Evolutionary conservation across 2,329 filamentous ascomycete species (phyloP), one percentile per base, ranked within the genome.

Genomic region (Uncinocarpus reesii): DNA sequence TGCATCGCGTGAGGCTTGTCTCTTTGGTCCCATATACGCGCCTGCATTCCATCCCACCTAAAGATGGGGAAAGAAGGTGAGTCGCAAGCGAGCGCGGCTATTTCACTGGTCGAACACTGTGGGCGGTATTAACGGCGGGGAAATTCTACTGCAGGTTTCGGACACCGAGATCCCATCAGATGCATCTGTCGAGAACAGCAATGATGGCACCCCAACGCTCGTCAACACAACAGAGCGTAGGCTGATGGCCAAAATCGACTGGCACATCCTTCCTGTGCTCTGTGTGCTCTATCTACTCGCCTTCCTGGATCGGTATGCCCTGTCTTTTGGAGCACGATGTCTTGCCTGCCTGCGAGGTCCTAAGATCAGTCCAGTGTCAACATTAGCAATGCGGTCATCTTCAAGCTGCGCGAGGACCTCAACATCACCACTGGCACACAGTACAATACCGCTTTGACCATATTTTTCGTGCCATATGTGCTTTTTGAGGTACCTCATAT

Each of bases 401-500:
- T 86, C 53, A 73, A 75, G 34, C 70, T 90, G 11, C 70, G 71
- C 21, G 59, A 72, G 8, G 84, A 89, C 54, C 71, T 90, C 4
- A 52, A 70, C 2, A 74, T 89, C 23, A 63, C 42, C 10, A 54
- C 56, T 0, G 67, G 73, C 20, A 71, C 61, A 4, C 69, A 84
- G 58, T 89, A 84, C 67, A 89, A 87, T 64, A 84, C 80, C 11
- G 81, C 81, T 1, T 71, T 89, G 52, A 83, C 82, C 49, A 86
- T 89, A 59, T 89, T 90, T 70, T 90, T 89, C 65, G 76, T 89
- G 1, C 84, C 85, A 1, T 90, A 89, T 61, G 72, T 85, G 56
- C 58, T 84, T 47, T 69, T 63, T 42, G 66, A 69, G 50, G 54
- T 56, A 51, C 28, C 31, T 15, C 7, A 2, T 83, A 83, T 63